Conservation (phyloP, 176 grass and related monocot species). For the Oryza punctata region DNA sequence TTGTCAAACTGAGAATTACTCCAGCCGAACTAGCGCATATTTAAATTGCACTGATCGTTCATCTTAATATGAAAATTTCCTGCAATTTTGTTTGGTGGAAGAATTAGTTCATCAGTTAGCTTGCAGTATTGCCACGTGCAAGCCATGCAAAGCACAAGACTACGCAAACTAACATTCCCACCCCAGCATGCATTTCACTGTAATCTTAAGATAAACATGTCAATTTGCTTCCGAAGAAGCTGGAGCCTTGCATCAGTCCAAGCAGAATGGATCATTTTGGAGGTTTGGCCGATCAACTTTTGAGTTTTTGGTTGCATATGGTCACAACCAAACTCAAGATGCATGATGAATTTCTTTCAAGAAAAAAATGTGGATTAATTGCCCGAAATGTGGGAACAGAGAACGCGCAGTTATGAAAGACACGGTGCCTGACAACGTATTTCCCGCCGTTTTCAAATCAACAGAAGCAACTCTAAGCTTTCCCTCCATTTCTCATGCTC, state of each 20-base stretch:
- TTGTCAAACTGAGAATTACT: no score
- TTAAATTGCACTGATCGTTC: neutral
- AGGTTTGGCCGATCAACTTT: conserved; percentile 35
- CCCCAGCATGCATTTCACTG: neutral
- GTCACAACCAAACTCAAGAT: neutral
- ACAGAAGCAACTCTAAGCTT: neutral
- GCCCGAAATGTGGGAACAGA: conserved; percentile 1
- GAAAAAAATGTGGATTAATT: neutral
- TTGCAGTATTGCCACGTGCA: conserved; percentile 6
- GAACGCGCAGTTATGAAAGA: neutral
- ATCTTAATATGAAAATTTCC: neutral
- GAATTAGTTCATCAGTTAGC: neutral
- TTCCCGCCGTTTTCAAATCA: conserved; percentile 45
- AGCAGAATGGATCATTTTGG: neutral
- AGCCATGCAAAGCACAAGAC: conserved; percentile 5
- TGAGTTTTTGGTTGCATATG: neutral
- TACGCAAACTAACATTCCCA: neutral
- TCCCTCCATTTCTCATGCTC: neutral
- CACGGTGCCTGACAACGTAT: neutral
- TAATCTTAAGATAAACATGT: neutral
- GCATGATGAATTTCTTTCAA: neutral
- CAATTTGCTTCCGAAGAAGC: neutral
- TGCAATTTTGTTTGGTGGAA: neutral
- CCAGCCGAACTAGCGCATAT: no score
- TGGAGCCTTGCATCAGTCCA: neutral